A percentile compares a stretch with the other conserved stretches of the same genome.
Conservation (phyloP, 306 rosid genomes). For the Cucumis sativus region DNA sequence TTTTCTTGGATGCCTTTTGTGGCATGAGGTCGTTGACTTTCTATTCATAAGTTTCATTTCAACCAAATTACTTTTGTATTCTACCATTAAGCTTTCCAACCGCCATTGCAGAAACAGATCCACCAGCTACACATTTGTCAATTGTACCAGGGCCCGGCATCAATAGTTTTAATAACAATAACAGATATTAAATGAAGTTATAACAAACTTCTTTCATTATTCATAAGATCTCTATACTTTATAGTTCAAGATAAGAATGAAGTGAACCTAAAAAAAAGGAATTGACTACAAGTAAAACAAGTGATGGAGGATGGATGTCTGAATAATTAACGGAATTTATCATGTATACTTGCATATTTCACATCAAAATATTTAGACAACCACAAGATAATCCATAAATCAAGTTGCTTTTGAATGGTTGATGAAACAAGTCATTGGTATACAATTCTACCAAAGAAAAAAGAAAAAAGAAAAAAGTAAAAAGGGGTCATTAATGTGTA, state of each 20-base stretch:
- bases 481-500: not conserved
- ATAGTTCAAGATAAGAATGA: too few species aligned
- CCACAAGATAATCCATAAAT: not conserved
- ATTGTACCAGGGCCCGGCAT: not conserved
- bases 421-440: too few species aligned
- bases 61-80: not conserved
- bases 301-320: too few species aligned
- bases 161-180: not conserved
- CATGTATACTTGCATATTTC: not conserved
- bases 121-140: not conserved
- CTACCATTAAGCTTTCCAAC: not conserved
- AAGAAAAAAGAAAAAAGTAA: too few species aligned
- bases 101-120: not conserved
- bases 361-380: not conserved
- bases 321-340: not conserved
- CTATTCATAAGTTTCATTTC: not conserved
- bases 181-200: not conserved
- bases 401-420: too few species aligned
- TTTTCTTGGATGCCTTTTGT: not conserved
- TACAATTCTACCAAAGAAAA: too few species aligned
- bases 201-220: not conserved
- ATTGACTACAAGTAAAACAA: too few species aligned
- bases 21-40: not conserved
- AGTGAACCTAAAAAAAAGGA: too few species aligned
- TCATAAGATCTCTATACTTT: not conserved